These are phyloP conservation scores for Talaromyces piceae DNA, from an alignment of 2,329 filamentous ascomycete species.

Conservation along the genomic window DNA sequence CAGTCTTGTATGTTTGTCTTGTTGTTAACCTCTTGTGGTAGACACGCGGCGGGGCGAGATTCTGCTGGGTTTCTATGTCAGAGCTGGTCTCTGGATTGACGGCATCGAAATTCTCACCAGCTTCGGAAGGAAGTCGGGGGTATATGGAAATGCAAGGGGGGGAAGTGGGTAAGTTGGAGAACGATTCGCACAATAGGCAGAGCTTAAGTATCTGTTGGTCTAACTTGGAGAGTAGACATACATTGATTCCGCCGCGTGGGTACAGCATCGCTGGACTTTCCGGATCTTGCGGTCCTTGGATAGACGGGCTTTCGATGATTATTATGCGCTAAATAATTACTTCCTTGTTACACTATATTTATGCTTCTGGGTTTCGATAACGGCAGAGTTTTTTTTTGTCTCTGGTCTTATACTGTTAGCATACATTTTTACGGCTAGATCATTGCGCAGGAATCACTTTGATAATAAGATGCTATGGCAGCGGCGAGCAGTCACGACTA, in stretches of 20 bases:
- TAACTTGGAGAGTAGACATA: conserved; percentile 53
- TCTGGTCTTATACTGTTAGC: too few species aligned
- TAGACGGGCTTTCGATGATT: conserved; percentile 80
- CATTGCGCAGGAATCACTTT: neutral
- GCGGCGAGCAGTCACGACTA: neutral
- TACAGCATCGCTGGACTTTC: conserved; percentile 84
- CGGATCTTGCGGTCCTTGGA: conserved; percentile 70
- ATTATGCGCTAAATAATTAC: conserved; percentile 53
- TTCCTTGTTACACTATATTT: neutral
- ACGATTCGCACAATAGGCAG: too few species aligned
- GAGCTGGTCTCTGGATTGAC: conserved; percentile 75
- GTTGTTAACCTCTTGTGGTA: conserved; percentile 25
- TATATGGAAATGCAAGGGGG: conserved; percentile 74
- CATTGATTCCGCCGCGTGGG: conserved; percentile 78
- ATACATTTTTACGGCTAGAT: neutral
- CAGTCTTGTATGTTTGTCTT: too few species aligned
- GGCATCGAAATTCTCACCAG: conserved; percentile 86
- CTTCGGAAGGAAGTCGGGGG: conserved; percentile 71
- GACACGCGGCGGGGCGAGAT: conserved; percentile 81
- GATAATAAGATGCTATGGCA: neutral
- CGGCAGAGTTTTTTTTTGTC: neutral
- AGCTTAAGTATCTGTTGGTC: neutral
- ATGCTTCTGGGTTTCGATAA: neutral
- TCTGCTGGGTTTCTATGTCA: conserved; percentile 75
- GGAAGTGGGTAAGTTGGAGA: conserved; percentile 69